Conservation (phyloP, 2,329 filamentous ascomycete species). For the Ophiostoma angusticollis region DNA sequence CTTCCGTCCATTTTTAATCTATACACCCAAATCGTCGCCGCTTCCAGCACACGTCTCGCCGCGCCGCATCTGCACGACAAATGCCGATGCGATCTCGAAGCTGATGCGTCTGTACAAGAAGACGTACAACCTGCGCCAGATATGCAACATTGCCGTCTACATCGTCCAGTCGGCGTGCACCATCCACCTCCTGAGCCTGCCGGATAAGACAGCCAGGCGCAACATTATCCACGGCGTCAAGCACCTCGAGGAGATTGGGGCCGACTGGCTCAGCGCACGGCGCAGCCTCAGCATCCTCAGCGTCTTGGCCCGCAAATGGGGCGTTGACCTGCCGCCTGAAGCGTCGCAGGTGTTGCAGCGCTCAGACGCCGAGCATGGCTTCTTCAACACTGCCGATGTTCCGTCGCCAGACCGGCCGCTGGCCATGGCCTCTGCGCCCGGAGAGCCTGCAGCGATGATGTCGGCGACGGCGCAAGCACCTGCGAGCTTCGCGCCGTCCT, state of each 20-base stretch:
- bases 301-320: conserved; percentile 79
- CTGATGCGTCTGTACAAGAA: conserved; percentile 91
- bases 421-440: not conserved
- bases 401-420: conserved; percentile 36
- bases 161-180: conserved; percentile 91
- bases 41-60: conserved; percentile 81
- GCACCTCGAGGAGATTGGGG: conserved; percentile 88
- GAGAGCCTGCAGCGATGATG: too few relatives aligned
- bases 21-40: conserved; percentile 67
- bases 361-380: conserved; percentile 68
- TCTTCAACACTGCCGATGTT: conserved; percentile 49
- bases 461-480: too few relatives aligned
- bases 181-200: conserved; percentile 84
- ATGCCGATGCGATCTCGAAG: conserved; percentile 81
- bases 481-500: too few relatives aligned
- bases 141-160: conserved; percentile 93
- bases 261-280: conserved; percentile 84
- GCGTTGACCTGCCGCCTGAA: conserved; percentile 73
- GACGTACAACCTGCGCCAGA: conserved; percentile 78
- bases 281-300: conserved; percentile 76
- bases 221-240: conserved; percentile 86
- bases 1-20: conserved; percentile 39
- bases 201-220: conserved; percentile 77
- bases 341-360: conserved; percentile 62
- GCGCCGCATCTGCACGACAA: conserved; percentile 78